Conservation (phyloP, 306 rosid genomes). For the Coriaria nepalensis region DNA sequence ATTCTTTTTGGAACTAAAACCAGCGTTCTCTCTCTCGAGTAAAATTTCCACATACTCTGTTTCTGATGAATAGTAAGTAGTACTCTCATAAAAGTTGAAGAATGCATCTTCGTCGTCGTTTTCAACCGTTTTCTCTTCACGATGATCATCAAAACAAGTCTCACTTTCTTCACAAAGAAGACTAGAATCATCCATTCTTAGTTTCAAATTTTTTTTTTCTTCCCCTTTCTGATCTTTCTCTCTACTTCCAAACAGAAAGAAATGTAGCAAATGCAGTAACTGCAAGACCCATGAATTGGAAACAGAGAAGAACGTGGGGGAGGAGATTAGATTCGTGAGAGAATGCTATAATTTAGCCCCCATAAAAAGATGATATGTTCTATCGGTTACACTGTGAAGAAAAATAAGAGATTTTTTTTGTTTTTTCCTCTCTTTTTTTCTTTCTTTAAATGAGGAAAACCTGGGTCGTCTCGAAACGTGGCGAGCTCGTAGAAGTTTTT, state of each 20-base stretch:
- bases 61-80: conserved; percentile 17
- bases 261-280: neutral
- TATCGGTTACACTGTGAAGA: conserved; percentile 24
- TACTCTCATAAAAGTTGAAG: conserved; percentile 10
- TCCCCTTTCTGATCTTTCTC: conserved; percentile 1
- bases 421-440: neutral
- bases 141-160: conserved; percentile 10
- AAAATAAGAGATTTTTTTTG: conserved; percentile 7
- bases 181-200: conserved; percentile 32
- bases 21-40: conserved; percentile 34
- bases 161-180: conserved; percentile 37
- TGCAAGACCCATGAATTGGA: neutral
- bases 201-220: neutral
- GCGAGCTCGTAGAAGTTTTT: too few species aligned
- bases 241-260: conserved; percentile 4
- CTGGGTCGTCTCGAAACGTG: too few species aligned
- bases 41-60: conserved; percentile 29
- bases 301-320: conserved; percentile 13
- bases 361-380: conserved; percentile 9
- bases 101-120: conserved; percentile 18
- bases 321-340: neutral
- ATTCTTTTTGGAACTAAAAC: conserved; percentile 28
- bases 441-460: too few species aligned
- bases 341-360: conserved; percentile 16
- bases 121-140: conserved; percentile 3